Evolutionary conservation across 345 rosid species (phyloP).

Genomic region (Barbarea vulgaris): DNA sequence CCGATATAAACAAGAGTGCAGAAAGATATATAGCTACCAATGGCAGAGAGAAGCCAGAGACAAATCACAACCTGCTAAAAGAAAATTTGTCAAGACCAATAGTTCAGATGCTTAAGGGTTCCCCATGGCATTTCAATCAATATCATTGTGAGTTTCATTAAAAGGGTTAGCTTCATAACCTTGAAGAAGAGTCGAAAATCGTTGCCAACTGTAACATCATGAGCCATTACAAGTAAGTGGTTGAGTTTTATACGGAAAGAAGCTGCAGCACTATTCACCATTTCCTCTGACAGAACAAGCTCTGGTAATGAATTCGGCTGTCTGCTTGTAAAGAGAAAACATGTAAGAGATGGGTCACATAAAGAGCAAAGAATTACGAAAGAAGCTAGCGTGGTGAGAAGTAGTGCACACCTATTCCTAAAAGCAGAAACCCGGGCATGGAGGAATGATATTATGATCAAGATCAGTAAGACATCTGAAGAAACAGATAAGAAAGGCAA

Average conservation of each 20-base stretch:
- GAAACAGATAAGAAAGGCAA: constrained; percentile 79
- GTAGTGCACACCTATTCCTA: constrained; percentile 54
- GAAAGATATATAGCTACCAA: constrained; percentile 82
- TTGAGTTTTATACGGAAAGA: constrained; percentile 80
- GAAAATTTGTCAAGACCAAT: constrained; percentile 12
- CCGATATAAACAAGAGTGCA: constrained; percentile 88
- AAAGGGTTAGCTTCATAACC: constrained; percentile 44
- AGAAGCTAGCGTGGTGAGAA: not conserved
- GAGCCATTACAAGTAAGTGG: constrained; percentile 81
- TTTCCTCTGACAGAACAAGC: constrained; percentile 81
- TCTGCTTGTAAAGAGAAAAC: constrained; percentile 31
- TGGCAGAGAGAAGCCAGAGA: constrained; percentile 85
- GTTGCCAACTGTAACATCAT: constrained; percentile 77
- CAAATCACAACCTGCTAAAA: constrained; percentile 76
- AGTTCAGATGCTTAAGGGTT: constrained; percentile 2
- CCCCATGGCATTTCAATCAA: not conserved
- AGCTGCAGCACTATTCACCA: constrained; percentile 79
- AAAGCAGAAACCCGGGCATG: constrained; percentile 62
- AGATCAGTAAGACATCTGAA: constrained; percentile 73
- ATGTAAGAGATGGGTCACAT: not conserved
- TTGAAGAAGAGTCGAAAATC: constrained; percentile 80
- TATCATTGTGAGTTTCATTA: constrained; percentile 13
- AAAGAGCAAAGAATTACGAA: not conserved
- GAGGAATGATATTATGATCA: constrained; percentile 55
- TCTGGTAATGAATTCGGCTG: constrained; percentile 56